A percentile compares a stretch with the other conserved stretches of the same genome.
These are phyloP conservation scores for Herpetomonas samuelpessoai DNA, from an alignment of 208 protist species.

Conservation along the genomic window DNA sequence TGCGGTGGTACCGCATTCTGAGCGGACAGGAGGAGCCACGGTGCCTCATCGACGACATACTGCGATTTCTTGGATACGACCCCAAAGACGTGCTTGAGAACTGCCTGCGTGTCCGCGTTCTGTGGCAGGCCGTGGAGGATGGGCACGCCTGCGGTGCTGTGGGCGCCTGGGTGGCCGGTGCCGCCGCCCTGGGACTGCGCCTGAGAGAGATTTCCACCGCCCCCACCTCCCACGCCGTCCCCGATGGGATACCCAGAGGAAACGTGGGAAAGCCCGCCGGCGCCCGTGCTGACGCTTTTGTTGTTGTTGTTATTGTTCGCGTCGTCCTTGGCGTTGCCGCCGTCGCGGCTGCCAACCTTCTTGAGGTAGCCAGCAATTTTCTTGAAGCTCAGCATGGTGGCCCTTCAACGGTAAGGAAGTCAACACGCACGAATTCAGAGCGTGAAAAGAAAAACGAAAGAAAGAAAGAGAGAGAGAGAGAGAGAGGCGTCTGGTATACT, in stretches of 20 bases:
- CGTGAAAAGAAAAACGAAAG: no score
- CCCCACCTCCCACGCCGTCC: no score
- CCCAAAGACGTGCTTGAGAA: slow-evolving; percentile 49
- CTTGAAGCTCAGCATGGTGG: slow-evolving; percentile 61
- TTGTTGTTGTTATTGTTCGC: background rate
- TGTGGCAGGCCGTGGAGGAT: slow-evolving; percentile 42
- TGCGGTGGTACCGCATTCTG: background rate
- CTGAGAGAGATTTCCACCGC: no score
- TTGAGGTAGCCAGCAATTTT: slow-evolving; percentile 52
- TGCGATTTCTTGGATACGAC: slow-evolving; percentile 20
- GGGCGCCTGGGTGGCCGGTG: no score
- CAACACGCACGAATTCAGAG: no score
- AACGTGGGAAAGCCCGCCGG: background rate
- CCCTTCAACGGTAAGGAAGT: no score
- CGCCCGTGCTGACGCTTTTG: background rate
- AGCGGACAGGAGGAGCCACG: background rate
- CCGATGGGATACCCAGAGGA: background rate
- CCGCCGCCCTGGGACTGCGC: no score
- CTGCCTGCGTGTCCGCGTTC: slow-evolving; percentile 52
- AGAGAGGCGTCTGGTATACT: background rate
- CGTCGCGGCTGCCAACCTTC: slow-evolving; percentile 28
- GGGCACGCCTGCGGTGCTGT: slow-evolving; percentile 7
- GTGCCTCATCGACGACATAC: background rate
- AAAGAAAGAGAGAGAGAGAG: background rate
- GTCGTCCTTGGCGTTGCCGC: background rate